Evolutionary conservation across 2,329 filamentous ascomycete genomes (phyloP).

Genomic region (Fusarium sp.): DNA sequence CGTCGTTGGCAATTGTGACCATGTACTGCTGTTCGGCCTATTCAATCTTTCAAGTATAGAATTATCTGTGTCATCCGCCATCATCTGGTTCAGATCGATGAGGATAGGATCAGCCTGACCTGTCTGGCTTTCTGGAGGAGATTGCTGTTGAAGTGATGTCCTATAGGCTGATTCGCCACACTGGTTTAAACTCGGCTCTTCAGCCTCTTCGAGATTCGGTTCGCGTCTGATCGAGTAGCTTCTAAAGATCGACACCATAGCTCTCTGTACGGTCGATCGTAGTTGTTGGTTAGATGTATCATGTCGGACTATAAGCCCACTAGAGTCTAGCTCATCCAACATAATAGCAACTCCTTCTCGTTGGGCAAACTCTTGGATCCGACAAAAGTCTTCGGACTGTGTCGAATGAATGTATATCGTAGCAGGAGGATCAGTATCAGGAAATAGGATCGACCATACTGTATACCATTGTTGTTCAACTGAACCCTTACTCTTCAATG

Average conservation of each 20-base stretch:
- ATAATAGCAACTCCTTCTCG: background rate
- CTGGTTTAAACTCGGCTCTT: background rate
- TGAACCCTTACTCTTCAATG: background rate
- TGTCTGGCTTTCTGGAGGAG: background rate
- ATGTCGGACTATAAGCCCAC: background rate
- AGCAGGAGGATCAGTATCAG: fast-evolving
- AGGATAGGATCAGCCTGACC: fast-evolving
- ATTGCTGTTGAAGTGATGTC: too few relatives aligned
- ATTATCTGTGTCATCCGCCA: fast-evolving
- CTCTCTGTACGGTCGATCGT: background rate
- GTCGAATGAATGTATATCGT: background rate
- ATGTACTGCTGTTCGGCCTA: too few relatives aligned
- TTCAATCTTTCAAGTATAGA: fast-evolving
- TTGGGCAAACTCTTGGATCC: background rate
- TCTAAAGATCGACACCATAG: background rate
- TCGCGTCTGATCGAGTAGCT: fast-evolving
- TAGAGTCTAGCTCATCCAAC: background rate
- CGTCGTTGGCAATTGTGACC: background rate
- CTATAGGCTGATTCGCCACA: fast-evolving
- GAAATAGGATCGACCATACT: background rate
- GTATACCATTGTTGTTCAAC: background rate
- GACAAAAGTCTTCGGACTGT: background rate
- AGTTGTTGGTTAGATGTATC: background rate
- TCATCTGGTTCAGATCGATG: fast-evolving
- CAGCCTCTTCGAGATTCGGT: background rate